Evolutionary conservation across 2,329 filamentous ascomycete species (phyloP), one percentile per base, ranked within the genome.

Genomic region (Huntiella savannae): DNA sequence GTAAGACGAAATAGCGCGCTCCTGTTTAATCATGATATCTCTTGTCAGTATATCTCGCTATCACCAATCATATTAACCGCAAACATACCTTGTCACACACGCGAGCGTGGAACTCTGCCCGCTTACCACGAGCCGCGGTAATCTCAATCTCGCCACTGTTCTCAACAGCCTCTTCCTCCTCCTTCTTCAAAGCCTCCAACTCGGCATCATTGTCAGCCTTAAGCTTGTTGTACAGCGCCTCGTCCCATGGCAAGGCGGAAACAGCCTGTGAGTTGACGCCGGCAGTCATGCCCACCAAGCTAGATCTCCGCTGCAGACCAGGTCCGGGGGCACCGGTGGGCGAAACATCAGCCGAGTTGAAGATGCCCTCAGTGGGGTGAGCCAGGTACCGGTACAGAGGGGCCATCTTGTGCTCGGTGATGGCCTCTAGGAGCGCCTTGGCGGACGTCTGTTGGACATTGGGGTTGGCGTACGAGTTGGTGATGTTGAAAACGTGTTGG

Each of bases 121-220:
- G 75, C 73, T 96, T 96, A 55, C 87, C 87, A 63, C 82, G 77
- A 54, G 87, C 91, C 47, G 85, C 83, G 64, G 88, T 79, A 53
- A 98, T 78, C 66, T 98, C 91, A 10, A 85, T 95, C 58, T 98
- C 91, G 47, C 91, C 91, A 50, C 88, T 88, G 63, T 92, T 87
- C 71, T 98, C 91, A 36, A 82, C 80, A 7, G 91, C 91, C 60
- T 98, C 87, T 51, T 94, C 88, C 62, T 88, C 80, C 62, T 91
- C 83, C 63, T 86, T 86, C 64, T 87, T 77, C 56, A 82, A 76
- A 44, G 66, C 71, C 53, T 82, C 79, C 41, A 88, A 66, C 66
- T 88, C 82, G 56, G 74, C 72, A 55, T 84, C 80, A 56, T 91
- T 91, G 52, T 84, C 79, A 52, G 74, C 75, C 60, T 79, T 75